phyloP scores from a whole-genome alignment of 768 basidiomycete genomes.

The Coprinopsis marcescibilis region DNA sequence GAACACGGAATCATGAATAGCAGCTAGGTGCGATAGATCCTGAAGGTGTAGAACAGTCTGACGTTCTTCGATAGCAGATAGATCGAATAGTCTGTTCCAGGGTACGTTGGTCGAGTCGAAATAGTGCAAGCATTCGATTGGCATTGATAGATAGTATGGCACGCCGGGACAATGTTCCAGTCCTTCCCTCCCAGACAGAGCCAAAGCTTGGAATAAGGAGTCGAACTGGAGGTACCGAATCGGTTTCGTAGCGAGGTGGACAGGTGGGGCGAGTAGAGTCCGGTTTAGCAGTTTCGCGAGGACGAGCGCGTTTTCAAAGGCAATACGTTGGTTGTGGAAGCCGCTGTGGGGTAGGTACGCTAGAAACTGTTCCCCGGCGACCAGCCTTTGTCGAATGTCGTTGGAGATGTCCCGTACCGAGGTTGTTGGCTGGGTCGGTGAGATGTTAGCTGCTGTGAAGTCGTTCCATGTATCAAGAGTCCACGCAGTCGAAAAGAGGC shows the following conservation, averaged over 20 bases:
- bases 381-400: too few species aligned
- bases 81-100: constrained; percentile 67
- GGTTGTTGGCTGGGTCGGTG: neutral
- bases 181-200: constrained; percentile 46
- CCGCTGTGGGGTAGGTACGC: constrained; percentile 81
- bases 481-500: too few species aligned
- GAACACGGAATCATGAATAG: too few species aligned
- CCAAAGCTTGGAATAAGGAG: constrained; percentile 39
- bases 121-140: constrained; percentile 58
- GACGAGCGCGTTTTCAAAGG: constrained; percentile 79
- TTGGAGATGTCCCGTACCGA: too few species aligned
- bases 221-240: constrained; percentile 55
- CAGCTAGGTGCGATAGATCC: constrained; percentile 45
- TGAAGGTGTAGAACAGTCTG: constrained; percentile 45
- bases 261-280: constrained; percentile 74
- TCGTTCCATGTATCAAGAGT: too few species aligned
- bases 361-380: constrained; percentile 48
- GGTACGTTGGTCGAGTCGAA: constrained; percentile 56
- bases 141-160: constrained; percentile 26
- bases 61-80: constrained; percentile 29
- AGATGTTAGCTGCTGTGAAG: too few species aligned
- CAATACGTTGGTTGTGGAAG: constrained; percentile 83
- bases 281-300: constrained; percentile 65
- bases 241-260: constrained; percentile 57
- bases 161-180: constrained; percentile 44